Base-by-base conservation (phyloP, 208 protist genomes). In the Crithidia thermophila region DNA sequence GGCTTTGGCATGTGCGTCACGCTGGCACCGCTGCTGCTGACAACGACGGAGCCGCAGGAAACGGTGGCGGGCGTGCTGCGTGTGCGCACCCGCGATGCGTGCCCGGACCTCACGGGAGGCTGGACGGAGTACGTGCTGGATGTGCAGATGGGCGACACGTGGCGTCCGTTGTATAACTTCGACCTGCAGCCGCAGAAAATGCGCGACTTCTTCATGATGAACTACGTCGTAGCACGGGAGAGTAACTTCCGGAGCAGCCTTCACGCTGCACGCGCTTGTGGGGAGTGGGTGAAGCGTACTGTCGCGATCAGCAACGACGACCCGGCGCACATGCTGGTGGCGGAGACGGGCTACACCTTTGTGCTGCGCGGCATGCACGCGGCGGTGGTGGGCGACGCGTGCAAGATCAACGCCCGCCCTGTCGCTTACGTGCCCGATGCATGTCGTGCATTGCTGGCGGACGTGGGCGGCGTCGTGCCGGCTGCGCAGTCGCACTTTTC, bases 1-100 rank as follows among this genome's bases (percentile, higher is more conserved):
- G 72, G 65, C 56, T 78, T 72, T n/a, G 72, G 72, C 43, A 47
- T 23, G 6, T 31, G 51, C 31, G 13, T 70, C 36, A 37, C 57
- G 20, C 34, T 43, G 1, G 72, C 31, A 3, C 72, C 61, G 33
- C 46, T 77, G 53, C 31, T n/a, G n/a, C 47, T 66, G 16, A 34
- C 6, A 31, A 31, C 39, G 5, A 25, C 20, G 0, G 56, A n/a
- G 33, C 37, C 60, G 57, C 55, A 73, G 67, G 4, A 0, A 9
- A 66, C 45, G 14, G 20, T 37, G 11, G 37, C n/a, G 18, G 72
- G 55, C 30, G 30, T 57, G 43, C 23, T 78, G 31, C 72, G 72
- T 18, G 67, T 82, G 18, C 50, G 65, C 4, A 52, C 23, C 14
- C 53, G 64, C 25, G 61, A 82, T 20, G 57, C 67, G 7, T 37